These are phyloP conservation scores for Falciphora oryzae DNA, from an alignment of 2,329 filamentous ascomycete genomes.

Conservation along the genomic window DNA sequence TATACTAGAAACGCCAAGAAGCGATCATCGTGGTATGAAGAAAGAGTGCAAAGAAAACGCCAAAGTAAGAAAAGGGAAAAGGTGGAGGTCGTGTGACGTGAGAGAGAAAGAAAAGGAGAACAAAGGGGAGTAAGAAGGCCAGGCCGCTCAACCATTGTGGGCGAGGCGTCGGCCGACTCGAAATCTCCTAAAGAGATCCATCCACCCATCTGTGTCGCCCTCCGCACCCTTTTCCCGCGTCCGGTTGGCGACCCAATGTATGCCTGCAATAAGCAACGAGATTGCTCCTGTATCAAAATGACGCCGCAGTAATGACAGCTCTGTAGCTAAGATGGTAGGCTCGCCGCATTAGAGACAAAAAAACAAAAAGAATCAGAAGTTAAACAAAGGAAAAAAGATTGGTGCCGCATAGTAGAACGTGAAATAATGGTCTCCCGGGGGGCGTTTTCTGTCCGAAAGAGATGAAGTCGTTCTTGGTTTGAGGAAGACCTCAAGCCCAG, in stretches of 20 bases:
- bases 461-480: not conserved
- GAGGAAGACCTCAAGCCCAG: not conserved
- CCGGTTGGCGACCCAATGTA: not conserved
- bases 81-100: no score
- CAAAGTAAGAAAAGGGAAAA: not conserved
- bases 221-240: not conserved
- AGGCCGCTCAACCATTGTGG: no score
- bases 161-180: no score
- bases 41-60: not conserved
- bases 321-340: not conserved
- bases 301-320: not conserved
- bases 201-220: not conserved
- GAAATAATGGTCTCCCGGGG: not conserved
- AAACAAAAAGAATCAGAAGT: slow-evolving; percentile 1
- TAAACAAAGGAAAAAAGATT: not conserved
- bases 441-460: not conserved
- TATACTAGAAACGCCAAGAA: not conserved
- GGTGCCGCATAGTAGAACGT: not conserved
- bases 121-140: not conserved
- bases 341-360: not conserved
- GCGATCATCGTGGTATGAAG: not conserved
- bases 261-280: not conserved
- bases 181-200: no score
- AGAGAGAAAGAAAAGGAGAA: not conserved
- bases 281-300: not conserved